Evolutionary conservation across 2,329 filamentous ascomycete genomes (phyloP).

Genomic region (Colletotrichum tropicicola): DNA sequence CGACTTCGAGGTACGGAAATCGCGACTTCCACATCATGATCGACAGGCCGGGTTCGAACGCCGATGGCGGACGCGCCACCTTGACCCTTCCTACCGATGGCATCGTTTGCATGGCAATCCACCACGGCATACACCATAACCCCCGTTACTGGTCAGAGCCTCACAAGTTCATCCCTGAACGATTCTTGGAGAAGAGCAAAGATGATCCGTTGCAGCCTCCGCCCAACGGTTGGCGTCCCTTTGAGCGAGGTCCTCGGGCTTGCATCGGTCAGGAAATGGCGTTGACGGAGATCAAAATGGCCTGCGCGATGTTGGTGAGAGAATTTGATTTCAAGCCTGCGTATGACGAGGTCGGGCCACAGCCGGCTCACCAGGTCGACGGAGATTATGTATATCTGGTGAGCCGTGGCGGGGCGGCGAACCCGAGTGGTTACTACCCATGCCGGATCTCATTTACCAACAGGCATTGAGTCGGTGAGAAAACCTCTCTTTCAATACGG

Average conservation of each 20-base stretch:
- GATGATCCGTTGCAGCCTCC: slow-evolving; percentile 43
- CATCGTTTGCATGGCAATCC: slow-evolving; percentile 37
- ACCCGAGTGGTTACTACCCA: neutral
- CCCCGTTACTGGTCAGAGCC: slow-evolving; percentile 48
- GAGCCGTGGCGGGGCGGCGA: neutral
- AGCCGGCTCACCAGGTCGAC: neutral
- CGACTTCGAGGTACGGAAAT: slow-evolving; percentile 45
- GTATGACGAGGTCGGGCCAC: slow-evolving; percentile 44
- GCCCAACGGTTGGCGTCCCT: slow-evolving; percentile 60
- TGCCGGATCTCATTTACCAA: neutral
- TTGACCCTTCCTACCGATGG: slow-evolving; percentile 47
- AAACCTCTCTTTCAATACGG: too few relatives aligned
- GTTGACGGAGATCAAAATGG: slow-evolving; percentile 59
- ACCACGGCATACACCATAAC: slow-evolving; percentile 45
- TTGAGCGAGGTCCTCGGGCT: slow-evolving; percentile 59
- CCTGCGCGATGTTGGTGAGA: slow-evolving; percentile 57
- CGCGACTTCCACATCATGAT: slow-evolving; percentile 44
- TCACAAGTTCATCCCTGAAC: slow-evolving; percentile 50
- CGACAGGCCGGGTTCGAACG: neutral
- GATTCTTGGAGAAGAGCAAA: slow-evolving; percentile 43
- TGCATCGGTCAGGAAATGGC: slow-evolving; percentile 67
- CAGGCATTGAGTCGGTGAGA: too few relatives aligned
- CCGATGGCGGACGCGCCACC: neutral
- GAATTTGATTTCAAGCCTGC: slow-evolving; percentile 57
- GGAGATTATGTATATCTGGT: neutral